These are phyloP conservation scores for Lactarius hengduanensis DNA, from an alignment of 768 basidiomycete genomes.

Conservation along the genomic window DNA sequence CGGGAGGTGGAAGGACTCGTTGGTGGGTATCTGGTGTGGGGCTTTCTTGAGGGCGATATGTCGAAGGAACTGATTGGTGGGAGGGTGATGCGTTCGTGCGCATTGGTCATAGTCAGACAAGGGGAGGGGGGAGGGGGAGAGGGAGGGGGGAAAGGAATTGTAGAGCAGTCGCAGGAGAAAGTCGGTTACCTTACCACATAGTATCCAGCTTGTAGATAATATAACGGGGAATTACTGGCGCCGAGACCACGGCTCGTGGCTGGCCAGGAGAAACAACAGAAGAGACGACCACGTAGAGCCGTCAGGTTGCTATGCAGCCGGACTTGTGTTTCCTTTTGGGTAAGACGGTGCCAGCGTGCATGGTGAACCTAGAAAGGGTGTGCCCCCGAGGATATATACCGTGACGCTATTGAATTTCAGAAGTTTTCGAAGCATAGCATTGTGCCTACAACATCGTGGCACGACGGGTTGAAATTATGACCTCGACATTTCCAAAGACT, in stretches of 20 bases:
- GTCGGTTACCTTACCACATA: conserved; percentile 19
- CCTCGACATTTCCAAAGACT: conserved; percentile 23
- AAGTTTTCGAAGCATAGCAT: conserved; percentile 24
- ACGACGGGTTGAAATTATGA: conserved; percentile 18
- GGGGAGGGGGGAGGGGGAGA: neutral
- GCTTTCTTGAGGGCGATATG: conserved; percentile 12
- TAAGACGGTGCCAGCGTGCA: conserved; percentile 28
- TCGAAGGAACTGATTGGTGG: conserved; percentile 25
- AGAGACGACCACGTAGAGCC: conserved; percentile 26
- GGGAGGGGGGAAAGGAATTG: conserved; percentile 1
- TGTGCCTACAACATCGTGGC: conserved; percentile 23
- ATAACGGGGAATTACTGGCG: conserved; percentile 16
- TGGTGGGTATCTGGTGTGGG: neutral
- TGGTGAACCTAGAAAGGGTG: conserved; percentile 19
- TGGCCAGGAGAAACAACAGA: conserved; percentile 14
- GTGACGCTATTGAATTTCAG: conserved; percentile 23
- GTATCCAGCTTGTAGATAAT: conserved; percentile 20
- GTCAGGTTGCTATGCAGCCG: conserved; percentile 26
- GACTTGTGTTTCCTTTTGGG: conserved; percentile 22
- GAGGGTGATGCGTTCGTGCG: conserved; percentile 24
- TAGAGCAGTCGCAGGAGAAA: conserved; percentile 14
- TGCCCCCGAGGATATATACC: conserved; percentile 25
- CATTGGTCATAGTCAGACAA: conserved; percentile 21
- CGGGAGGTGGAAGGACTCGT: conserved; percentile 2
- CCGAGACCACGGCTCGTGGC: conserved; percentile 12